Percentiles rank a stretch among this genome's conserved stretches.
phyloP scores from a whole-genome alignment of 371 early-diverging fungal species.

The Mortierella sp. region DNA sequence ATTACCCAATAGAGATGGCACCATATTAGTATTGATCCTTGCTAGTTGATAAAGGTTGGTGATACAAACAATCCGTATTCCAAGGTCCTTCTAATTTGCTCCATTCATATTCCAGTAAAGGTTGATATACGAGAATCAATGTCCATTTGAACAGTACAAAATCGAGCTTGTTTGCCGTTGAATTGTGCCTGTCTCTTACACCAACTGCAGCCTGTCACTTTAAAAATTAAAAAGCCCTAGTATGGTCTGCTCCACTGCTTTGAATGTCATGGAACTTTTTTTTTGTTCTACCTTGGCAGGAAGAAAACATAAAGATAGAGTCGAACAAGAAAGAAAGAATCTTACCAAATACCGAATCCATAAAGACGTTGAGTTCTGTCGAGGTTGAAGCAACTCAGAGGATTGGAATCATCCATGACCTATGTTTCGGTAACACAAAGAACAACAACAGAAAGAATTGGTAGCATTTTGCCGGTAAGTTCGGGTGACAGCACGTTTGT shows the following conservation, averaged over 20 bases:
- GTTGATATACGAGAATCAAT: no score
- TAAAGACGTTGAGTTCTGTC: conserved; percentile 87
- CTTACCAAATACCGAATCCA: conserved; percentile 87
- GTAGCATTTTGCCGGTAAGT: not conserved
- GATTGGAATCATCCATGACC: conserved; percentile 59
- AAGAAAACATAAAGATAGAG: not conserved
- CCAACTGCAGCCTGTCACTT: no score
- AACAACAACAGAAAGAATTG: not conserved
- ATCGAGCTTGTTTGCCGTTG: no score
- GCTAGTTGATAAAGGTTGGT: no score
- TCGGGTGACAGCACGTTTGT: not conserved
- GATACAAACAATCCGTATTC: not conserved
- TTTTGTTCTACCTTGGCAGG: no score
- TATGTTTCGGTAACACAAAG: not conserved
- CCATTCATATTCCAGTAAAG: no score
- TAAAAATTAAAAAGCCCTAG: no score
- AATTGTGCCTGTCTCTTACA: no score
- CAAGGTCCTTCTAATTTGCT: not conserved
- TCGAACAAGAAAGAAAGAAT: not conserved
- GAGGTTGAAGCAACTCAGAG: conserved; percentile 70
- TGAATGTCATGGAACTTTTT: no score
- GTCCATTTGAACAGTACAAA: no score
- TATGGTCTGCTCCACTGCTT: no score
- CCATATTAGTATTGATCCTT: not conserved
- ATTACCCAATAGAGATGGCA: not conserved